Percentiles rank a stretch among this genome's conserved stretches.
phyloP scores from a whole-genome alignment of 345 rosid genomes.

The Sonneratia alba region DNA sequence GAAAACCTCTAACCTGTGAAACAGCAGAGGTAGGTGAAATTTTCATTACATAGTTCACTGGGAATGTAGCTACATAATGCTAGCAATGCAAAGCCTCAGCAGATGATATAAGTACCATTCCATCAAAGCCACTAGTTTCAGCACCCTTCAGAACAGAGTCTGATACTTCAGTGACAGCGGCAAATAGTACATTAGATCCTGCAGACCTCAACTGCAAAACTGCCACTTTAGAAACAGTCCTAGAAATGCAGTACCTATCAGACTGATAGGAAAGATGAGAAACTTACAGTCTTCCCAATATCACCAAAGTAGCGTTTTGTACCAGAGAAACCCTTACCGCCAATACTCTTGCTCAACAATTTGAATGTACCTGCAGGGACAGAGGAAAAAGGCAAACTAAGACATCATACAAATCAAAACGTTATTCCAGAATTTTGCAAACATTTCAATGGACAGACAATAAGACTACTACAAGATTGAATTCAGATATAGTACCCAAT shows the following conservation, averaged over 20 bases:
- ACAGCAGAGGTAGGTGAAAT: slow-evolving; percentile 3
- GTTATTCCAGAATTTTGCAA: neutral
- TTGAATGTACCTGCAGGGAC: slow-evolving; percentile 61
- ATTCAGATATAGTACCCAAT: neutral
- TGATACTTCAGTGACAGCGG: slow-evolving; percentile 81
- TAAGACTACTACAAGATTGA: neutral
- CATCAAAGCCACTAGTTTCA: slow-evolving; percentile 88
- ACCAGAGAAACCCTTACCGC: slow-evolving; percentile 69
- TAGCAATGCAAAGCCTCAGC: neutral
- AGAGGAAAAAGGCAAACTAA: neutral
- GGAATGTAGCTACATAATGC: neutral
- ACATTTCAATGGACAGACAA: neutral
- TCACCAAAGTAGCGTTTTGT: slow-evolving; percentile 93
- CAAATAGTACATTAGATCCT: slow-evolving; percentile 79
- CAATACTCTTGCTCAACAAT: slow-evolving; percentile 66
- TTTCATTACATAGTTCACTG: neutral
- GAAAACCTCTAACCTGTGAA: slow-evolving; percentile 68
- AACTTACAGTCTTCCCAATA: slow-evolving; percentile 74
- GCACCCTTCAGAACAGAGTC: slow-evolving; percentile 85
- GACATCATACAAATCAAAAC: neutral
- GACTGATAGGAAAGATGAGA: neutral
- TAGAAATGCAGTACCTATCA: neutral
- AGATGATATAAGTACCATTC: slow-evolving; percentile 40
- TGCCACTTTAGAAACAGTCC: neutral
- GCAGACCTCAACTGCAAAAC: slow-evolving; percentile 67